phyloP scores from a whole-genome alignment of 2,329 filamentous ascomycete species.

The Colletotrichum tamarilloi region DNA sequence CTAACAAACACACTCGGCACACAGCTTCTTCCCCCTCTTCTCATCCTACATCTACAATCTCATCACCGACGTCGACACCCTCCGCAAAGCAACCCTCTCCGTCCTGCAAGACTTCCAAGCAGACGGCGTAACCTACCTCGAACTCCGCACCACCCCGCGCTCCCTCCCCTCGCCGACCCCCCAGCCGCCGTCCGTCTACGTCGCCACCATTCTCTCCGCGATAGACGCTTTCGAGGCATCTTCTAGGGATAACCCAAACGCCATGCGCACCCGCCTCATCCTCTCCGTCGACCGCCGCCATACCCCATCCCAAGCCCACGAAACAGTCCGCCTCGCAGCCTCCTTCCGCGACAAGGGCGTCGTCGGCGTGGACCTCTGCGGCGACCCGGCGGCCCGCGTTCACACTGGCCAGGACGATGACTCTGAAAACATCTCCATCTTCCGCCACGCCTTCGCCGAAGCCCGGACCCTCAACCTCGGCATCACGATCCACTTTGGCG shows the following conservation, averaged over 20 bases:
- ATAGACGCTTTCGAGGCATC: constrained; percentile 63
- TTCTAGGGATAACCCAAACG: constrained; percentile 32
- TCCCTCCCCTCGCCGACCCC: constrained; percentile 9
- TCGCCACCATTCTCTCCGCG: constrained; percentile 73
- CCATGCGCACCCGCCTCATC: constrained; percentile 74
- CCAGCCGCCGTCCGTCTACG: constrained; percentile 66
- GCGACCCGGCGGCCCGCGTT: constrained; percentile 68
- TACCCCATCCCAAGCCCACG: constrained; percentile 67
- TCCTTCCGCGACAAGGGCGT: constrained; percentile 65
- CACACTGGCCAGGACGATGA: constrained; percentile 63
- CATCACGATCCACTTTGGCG: constrained; percentile 83
- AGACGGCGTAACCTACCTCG: constrained; percentile 82
- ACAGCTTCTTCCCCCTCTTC: constrained; percentile 82
- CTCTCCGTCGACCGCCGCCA: constrained; percentile 79
- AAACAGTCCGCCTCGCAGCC: constrained; percentile 72
- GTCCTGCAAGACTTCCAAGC: constrained; percentile 74
- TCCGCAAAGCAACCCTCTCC: constrained; percentile 70
- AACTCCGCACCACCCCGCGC: constrained; percentile 84
- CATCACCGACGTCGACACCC: constrained; percentile 69
- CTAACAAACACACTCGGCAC: too few species aligned
- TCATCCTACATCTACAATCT: constrained; percentile 84
- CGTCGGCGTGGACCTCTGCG: constrained; percentile 83
- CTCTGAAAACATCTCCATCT: constrained; percentile 56
- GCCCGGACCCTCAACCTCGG: constrained; percentile 67
- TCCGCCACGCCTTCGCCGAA: constrained; percentile 67